Evolutionary conservation across 306 rosid species (phyloP), one percentile per base, ranked within the genome.

Genomic region (Lathyrus sativus): DNA sequence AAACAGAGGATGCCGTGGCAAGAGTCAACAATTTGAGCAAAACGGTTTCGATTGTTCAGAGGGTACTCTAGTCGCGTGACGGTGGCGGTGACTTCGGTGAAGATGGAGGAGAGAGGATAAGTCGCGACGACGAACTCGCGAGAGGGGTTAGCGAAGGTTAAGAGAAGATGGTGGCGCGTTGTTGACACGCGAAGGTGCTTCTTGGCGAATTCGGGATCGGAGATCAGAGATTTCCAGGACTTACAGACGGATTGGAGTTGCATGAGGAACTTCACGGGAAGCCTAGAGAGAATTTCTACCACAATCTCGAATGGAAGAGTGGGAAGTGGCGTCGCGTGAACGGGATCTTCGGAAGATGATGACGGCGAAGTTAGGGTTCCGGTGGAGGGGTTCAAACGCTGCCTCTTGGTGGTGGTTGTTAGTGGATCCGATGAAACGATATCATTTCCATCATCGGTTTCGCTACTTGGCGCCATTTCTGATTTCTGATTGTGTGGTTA

Each of bases 1-100:
- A 75, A 44, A 37, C 81, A 76, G 3, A 80, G 24, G 41, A 80
- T 43, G 58, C 84, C 80, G 14, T 71, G 24, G 10, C 78, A 75
- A 44, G 84, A 80, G 1, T 8, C 37, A 56, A 4, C 33, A 3
- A 10, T 1, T 4, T 1, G n/a, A 44, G 2, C 15, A 13, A 31
- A 31, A 31, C 35, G 35, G 35, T 4, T 31, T 31, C 35, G 6
- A 31, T 5, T 44, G 17, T 44, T 11, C 5, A 17, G 6, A 57
- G 73, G 77, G 43, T 28, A 74, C 9, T 51, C 5, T 8, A 65
- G 12, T 38, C 5, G 44, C 10, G 2, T 14, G 26, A 35, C 46
- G 13, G 5, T 2, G 0, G 67, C 7, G 37, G 28, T 0, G 3
- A 13, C 12, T 22, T 37, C 4, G 22, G 42, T 2, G 8, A 35